Evolutionary conservation across 164 flowering plant genomes (phyloP).

Genomic region (Stephania japonica): DNA sequence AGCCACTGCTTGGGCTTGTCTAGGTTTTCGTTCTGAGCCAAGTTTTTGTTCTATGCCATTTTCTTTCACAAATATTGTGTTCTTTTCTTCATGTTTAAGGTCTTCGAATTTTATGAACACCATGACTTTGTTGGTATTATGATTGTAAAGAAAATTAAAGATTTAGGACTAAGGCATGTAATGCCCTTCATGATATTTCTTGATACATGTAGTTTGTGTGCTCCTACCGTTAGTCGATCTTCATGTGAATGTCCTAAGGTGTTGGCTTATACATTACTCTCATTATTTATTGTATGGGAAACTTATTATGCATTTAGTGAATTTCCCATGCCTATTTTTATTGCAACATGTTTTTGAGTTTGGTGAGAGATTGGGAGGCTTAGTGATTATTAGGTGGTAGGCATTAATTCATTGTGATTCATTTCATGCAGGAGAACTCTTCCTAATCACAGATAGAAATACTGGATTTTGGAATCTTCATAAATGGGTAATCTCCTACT

Average conservation of each 20-base stretch:
- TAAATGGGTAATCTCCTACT: conserved; percentile 64
- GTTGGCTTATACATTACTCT: neutral
- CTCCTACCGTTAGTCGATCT: no score
- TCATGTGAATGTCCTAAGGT: neutral
- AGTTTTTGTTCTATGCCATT: no score
- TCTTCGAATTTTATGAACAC: no score
- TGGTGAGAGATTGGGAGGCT: neutral
- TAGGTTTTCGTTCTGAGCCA: no score
- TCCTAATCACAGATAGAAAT: conserved; percentile 71
- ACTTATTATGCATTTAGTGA: neutral
- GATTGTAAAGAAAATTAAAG: no score
- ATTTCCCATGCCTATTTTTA: neutral
- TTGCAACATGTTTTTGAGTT: neutral
- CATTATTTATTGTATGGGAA: neutral
- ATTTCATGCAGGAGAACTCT: conserved; percentile 73
- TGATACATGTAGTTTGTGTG: no score
- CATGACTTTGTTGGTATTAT: no score
- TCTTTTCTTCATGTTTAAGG: no score
- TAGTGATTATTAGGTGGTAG: neutral
- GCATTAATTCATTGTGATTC: conserved; percentile 9
- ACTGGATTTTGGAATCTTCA: conserved; percentile 90
- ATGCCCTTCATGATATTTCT: no score
- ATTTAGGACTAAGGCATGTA: no score
- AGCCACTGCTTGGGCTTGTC: no score
- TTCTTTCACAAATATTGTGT: no score